phyloP scores from a whole-genome alignment of 23 red algal genomes.

The Gracilariopsis chorda region DNA sequence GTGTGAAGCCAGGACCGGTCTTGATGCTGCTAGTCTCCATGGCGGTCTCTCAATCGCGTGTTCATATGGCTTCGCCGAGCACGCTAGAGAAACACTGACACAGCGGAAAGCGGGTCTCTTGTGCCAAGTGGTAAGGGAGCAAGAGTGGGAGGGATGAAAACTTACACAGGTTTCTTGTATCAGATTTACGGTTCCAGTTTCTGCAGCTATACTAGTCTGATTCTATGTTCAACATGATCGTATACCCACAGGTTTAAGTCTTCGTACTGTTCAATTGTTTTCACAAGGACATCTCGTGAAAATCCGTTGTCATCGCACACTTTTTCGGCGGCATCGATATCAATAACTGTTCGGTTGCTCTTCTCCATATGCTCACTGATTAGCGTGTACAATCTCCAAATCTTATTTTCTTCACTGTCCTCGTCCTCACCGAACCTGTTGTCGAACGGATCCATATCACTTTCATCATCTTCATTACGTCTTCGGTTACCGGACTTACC shows the following conservation, averaged over 20 bases:
- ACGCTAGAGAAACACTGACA: no score
- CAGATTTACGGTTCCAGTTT: background rate
- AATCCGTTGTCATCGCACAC: constrained; percentile 52
- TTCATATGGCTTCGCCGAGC: no score
- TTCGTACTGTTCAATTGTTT: constrained; percentile 78
- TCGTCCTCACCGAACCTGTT: background rate
- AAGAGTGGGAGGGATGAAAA: no score
- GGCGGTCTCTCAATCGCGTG: no score
- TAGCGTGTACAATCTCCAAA: constrained; percentile 55
- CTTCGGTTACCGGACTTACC: background rate
- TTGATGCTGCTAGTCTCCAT: no score
- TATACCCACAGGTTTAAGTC: constrained; percentile 75
- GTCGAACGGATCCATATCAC: constrained; percentile 4
- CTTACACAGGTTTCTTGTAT: no score
- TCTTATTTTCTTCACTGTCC: constrained; percentile 4
- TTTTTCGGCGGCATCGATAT: constrained; percentile 53
- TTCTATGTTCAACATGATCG: constrained; percentile 60
- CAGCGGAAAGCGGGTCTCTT: no score
- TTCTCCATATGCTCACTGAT: constrained; percentile 50
- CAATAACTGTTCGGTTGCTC: constrained; percentile 26
- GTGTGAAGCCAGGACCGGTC: no score
- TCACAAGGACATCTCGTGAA: constrained; percentile 55
- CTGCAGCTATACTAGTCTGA: constrained; percentile 36
- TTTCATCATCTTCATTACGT: constrained; percentile 33
- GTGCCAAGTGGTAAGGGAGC: no score